phyloP scores from a whole-genome alignment of 768 basidiomycete species.

The Xanthoconium stramineum region DNA sequence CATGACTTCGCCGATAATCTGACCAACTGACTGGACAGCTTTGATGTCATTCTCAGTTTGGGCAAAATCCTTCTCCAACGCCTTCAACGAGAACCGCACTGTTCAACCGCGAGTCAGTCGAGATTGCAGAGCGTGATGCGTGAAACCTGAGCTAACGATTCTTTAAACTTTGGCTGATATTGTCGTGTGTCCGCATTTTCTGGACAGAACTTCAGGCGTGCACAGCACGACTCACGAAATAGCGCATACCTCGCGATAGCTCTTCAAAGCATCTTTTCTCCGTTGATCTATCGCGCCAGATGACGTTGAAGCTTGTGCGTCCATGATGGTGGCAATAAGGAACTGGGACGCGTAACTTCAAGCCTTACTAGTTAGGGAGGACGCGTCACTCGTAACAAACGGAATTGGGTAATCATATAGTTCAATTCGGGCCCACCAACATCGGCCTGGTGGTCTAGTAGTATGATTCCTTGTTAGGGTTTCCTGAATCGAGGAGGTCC shows the following conservation, averaged over 20 bases:
- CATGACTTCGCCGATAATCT: slow-evolving; percentile 98
- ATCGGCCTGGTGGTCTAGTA: slow-evolving; percentile 51
- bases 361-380: not conserved
- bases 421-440: fast-evolving
- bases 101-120: not conserved
- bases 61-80: slow-evolving; percentile 82
- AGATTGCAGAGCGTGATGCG: not conserved
- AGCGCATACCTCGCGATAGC: slow-evolving; percentile 64
- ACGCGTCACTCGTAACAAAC: slow-evolving; percentile 23
- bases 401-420: not conserved
- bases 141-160: slow-evolving; percentile 56
- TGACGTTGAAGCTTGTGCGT: slow-evolving; percentile 44
- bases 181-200: slow-evolving; percentile 95
- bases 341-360: slow-evolving; percentile 6
- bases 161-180: slow-evolving; percentile 84
- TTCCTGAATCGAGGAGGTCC: slow-evolving; percentile 50
- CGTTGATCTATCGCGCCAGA: slow-evolving; percentile 65
- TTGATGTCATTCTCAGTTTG: slow-evolving; percentile 99
- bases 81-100: slow-evolving; percentile 92
- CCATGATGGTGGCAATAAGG: slow-evolving; percentile 21
- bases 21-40: slow-evolving; percentile 96
- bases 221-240: not conserved
- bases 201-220: slow-evolving; percentile 32
- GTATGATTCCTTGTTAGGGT: slow-evolving; percentile 55
- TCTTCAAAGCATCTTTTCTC: slow-evolving; percentile 68